These are phyloP conservation scores for Trematosphaeria pertusa DNA, from an alignment of 2,329 filamentous ascomycete species.

Conservation along the genomic window DNA sequence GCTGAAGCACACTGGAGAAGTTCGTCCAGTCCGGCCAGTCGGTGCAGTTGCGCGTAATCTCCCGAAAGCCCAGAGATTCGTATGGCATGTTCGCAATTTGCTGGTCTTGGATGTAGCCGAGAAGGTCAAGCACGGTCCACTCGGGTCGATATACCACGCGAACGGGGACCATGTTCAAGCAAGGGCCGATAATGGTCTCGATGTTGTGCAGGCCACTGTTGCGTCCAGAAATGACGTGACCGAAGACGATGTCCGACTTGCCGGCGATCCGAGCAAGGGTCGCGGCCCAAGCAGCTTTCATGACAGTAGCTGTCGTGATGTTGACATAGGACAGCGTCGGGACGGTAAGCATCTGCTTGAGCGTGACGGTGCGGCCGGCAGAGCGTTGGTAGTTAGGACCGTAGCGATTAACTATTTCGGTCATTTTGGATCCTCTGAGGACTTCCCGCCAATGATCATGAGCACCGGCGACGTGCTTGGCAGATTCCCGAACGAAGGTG, in stretches of 20 bases:
- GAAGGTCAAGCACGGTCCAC: conserved; percentile 48
- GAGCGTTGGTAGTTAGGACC: conserved; percentile 42
- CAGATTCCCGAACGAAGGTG: conserved; percentile 38
- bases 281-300: conserved; percentile 57
- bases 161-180: conserved; percentile 53
- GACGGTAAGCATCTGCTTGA: conserved; percentile 32
- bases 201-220: conserved; percentile 46
- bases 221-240: conserved; percentile 51
- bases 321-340: conserved; percentile 32
- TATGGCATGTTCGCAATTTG: conserved; percentile 50
- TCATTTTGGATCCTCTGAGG: conserved; percentile 43
- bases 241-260: conserved; percentile 52
- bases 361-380: conserved; percentile 35
- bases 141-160: conserved; percentile 44
- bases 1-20: conserved; percentile 43
- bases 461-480: conserved; percentile 35
- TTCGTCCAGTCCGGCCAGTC: conserved; percentile 48
- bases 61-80: conserved; percentile 42
- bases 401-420: conserved; percentile 40
- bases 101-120: conserved; percentile 52
- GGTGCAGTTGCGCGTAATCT: conserved; percentile 44
- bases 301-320: conserved; percentile 51
- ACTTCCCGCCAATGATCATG: conserved; percentile 42
- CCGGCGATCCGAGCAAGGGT: conserved; percentile 48
- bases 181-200: conserved; percentile 51